Base-by-base conservation (phyloP, 2,329 filamentous ascomycete genomes). In the Harringtonia lauricola region DNA sequence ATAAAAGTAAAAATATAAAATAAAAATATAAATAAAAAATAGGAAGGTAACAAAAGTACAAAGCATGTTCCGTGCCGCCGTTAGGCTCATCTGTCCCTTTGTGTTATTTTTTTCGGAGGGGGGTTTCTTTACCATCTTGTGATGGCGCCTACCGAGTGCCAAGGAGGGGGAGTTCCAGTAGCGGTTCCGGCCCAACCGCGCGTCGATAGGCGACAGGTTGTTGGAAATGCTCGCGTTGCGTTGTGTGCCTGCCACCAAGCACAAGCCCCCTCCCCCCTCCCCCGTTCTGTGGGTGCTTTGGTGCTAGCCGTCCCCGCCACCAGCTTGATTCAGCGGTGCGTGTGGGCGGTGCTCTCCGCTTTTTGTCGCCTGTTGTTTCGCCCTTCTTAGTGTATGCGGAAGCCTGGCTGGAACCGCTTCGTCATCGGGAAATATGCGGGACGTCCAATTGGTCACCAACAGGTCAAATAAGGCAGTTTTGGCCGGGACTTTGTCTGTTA, bases 331-430 rank as follows among this genome's bases (percentile, higher is more conserved):
- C 36, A 37, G 36, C 12, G 19, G 12, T 36, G 19, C 18, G 19
- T 19, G 36, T 26, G 36, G 36, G 36, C 36, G 36, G 36, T 37
- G 36, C 36, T 14, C 36, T 37, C 36, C 36, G 36, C 36, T 37
- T 37, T 37, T 37, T 37, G 19, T 24, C 15, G 10, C 12, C 22
- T 37, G 19, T 22, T 24, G 9, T 12, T 37, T 24, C 19, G 19
- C 36, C 36, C 19, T 24, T 24, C 24, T 36, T 36, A 36, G 35
- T 36, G 35, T 18, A 15, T 15, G 31, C 31, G 31, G 31, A n/a
- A 18, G 31, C 31, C 31, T 34, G 31, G 31, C 17, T n/a, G 31
- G 31, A 18, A 13, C 13, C 17, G 31, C 15, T 19, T 35, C 33
- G 33, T 35, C 33, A 35, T 35, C 33, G 33, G 33, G 33, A 18